phyloP scores from a whole-genome alignment of 2,329 filamentous ascomycete species.

The Torrubiella hemipterigena region DNA sequence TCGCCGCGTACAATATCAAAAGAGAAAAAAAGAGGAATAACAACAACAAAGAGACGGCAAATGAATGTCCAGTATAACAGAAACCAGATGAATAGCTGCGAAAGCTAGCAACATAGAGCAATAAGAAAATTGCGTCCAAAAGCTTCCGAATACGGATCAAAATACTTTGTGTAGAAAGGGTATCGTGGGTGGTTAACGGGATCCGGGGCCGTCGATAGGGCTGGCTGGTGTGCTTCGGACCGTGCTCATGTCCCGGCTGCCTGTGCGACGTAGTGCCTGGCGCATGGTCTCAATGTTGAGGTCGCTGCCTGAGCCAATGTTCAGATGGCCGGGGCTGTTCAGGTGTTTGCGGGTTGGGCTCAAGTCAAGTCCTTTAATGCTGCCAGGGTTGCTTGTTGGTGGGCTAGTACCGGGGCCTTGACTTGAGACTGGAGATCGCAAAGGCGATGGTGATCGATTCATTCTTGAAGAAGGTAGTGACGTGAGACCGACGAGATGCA shows the following conservation, averaged over 20 bases:
- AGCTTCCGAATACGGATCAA: too few relatives aligned
- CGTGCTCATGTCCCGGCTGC: slow-evolving; percentile 62
- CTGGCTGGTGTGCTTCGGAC: slow-evolving; percentile 45
- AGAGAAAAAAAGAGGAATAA: slow-evolving; percentile 3
- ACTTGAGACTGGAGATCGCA: slow-evolving; percentile 67
- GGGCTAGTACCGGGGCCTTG: slow-evolving; percentile 57
- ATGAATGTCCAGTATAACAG: slow-evolving; percentile 2
- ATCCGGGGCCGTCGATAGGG: slow-evolving; percentile 33
- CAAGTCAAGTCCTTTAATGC: slow-evolving; percentile 61
- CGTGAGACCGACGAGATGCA: slow-evolving; percentile 57
- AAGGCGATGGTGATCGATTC: slow-evolving; percentile 67
- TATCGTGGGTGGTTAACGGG: slow-evolving; percentile 12
- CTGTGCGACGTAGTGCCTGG: slow-evolving; percentile 75
- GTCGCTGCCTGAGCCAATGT: slow-evolving; percentile 42
- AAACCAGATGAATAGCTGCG: background rate
- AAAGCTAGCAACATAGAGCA: background rate
- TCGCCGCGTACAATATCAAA: too few relatives aligned
- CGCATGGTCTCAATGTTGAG: slow-evolving; percentile 89
- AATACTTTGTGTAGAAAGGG: slow-evolving; percentile 1
- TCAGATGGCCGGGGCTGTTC: slow-evolving; percentile 48
- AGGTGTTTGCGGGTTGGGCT: slow-evolving; percentile 49
- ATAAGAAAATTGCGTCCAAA: background rate
- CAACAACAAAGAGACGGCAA: slow-evolving; percentile 2
- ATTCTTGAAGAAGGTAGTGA: slow-evolving; percentile 38
- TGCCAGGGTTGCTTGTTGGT: slow-evolving; percentile 63